phyloP scores from a whole-genome alignment of 768 basidiomycete genomes.

The Udeniomyces megalosporus region DNA sequence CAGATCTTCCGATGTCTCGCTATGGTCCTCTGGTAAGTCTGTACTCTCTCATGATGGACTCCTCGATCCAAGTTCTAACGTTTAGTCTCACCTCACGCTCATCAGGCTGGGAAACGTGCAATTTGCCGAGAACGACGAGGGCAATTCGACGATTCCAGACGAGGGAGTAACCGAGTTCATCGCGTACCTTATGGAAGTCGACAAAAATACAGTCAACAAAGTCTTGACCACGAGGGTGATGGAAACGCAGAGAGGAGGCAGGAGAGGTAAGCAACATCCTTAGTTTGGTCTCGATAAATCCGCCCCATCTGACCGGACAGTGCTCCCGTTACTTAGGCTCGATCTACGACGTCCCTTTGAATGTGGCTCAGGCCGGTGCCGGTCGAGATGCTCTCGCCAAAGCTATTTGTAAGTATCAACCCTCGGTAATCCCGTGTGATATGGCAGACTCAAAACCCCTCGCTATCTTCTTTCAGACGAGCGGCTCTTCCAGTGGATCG shows the following conservation, averaged over 20 bases:
- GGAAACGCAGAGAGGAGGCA: constrained; percentile 83
- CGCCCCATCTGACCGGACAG: too few species aligned
- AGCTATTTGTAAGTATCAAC: constrained; percentile 40
- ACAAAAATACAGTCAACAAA: constrained; percentile 62
- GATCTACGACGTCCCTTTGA: constrained; percentile 85
- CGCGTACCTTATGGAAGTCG: constrained; percentile 81
- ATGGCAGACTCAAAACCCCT: background rate
- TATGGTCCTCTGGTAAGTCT: constrained; percentile 54
- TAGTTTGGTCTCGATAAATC: too few species aligned
- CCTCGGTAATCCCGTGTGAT: background rate
- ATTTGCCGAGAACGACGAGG: constrained; percentile 73
- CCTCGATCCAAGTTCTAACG: background rate
- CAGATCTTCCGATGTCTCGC: constrained; percentile 91
- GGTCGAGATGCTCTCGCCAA: constrained; percentile 86
- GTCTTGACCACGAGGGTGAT: constrained; percentile 68
- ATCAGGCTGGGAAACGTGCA: constrained; percentile 67
- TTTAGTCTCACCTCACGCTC: background rate
- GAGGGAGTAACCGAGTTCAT: constrained; percentile 85
- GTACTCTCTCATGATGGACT: too few species aligned
- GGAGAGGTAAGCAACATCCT: constrained; percentile 50
- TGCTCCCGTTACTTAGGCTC: constrained; percentile 34
- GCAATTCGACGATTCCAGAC: constrained; percentile 66
- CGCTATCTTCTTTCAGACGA: background rate
- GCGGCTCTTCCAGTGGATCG: constrained; percentile 69
- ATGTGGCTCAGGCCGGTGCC: constrained; percentile 73